Evolutionary conservation across 1,139 yeast genomes (phyloP), one percentile per base, ranked within the genome.

Genomic region (Suhomyces coccinellae): DNA sequence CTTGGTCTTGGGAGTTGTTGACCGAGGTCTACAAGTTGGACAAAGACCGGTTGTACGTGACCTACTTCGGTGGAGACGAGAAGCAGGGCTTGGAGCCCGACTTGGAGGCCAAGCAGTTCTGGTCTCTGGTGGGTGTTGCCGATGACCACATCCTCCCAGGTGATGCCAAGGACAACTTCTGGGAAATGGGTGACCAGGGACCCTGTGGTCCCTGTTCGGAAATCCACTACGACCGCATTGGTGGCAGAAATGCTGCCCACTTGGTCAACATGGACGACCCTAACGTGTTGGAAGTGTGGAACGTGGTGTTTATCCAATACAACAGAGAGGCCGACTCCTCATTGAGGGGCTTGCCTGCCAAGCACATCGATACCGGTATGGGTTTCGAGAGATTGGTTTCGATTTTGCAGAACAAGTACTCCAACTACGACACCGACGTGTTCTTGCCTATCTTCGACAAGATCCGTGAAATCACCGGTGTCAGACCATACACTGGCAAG

Each of bases 101-200:
- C 75, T 75, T 87, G 51, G 99, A 93, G 70, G 97, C 99, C 46
- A 87, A 87, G 65, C 73, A 86, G 56, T 73, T 83, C 52, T 93
- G 99, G 99, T 71, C 76, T 52, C 80, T 78, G 32, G 86, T 85
- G 35, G 99, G 99, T 55, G 96, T 93, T 47, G 79, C 83, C 28
- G 96, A 88, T 55, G 93, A 85, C 64, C 98, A 90, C 64, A 91
- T 93, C 56, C 74, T 93, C 55, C 96, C 97, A 20, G 99, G 99
- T 47, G 75, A 83, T 54, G 87, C 84, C 45, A 75, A 83, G 63
- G 99, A 93, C 66, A 93, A 93, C 73, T 93, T 93, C 68, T 93
- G 99, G 99, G 99, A 95, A 75, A 93, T 93, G 99, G 99, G 99
- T 57, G 99, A 95, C 63, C 98, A 91, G 73, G 99, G 99, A 54